Evolutionary conservation across 305 asterid genomes (phyloP), one percentile per base, ranked within the genome.

Genomic region (Fraxinus nigra): DNA sequence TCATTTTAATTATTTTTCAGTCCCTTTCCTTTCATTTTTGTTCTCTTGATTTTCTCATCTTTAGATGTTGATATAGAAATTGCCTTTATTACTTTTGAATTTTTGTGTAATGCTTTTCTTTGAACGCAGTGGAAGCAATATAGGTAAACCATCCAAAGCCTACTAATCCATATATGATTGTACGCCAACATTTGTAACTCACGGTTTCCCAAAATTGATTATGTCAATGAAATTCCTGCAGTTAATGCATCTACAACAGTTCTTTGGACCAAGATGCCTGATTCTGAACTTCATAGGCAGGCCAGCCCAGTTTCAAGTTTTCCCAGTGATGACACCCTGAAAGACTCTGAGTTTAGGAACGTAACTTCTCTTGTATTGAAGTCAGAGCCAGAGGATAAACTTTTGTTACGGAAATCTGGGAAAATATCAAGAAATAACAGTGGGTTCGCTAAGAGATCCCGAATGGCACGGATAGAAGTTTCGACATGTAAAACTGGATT

Each of bases 241-340:
- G 76, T 70, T 70, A 70, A 70, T 33, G 76, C 76, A 5, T 67
- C 74, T 70, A 14, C 40, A 16, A 38, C 43, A 33, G 76, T 70
- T 70, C 46, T 70, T 70, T 70, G 40, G 76, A 30, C 43, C 76
- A 70, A 32, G 43, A 33, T 33, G 76, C 76, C 46, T 32, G 43
- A 70, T 70, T 70, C 76, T 70, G 76, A 70, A 32, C 46, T 70
- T 70, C 76, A 70, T 70, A 70, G 76, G 76, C 76, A 70, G 46
- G 76, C 48, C 11, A 33, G 46, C 28, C 24, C 48, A 72, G 7
- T 72, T 18, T 72, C 76, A 16, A 34, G 76, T 40, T 72, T 33
- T 7, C 33, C 46, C 28, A 7, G 8, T 33, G 76, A 72, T 33
- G 76, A 72, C n/a, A 8, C 46, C 46, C 43, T 22, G 0, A 72